Percentiles rank a stretch among this genome's conserved stretches.
phyloP scores from a whole-genome alignment of 2,329 filamentous ascomycete species.

The Microdochium nivale region DNA sequence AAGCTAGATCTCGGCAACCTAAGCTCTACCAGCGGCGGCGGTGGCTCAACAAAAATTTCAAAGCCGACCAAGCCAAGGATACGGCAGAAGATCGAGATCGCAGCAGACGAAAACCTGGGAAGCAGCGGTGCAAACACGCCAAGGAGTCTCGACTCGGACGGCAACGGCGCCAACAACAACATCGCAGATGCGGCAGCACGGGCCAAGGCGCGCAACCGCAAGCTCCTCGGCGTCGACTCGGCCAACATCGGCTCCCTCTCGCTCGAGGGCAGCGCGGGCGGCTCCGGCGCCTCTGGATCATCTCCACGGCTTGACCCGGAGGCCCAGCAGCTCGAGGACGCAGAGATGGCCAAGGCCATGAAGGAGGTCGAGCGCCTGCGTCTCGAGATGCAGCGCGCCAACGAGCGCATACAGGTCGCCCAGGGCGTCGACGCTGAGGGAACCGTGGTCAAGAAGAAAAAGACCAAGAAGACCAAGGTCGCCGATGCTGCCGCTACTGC shows the following conservation, averaged over 20 bases:
- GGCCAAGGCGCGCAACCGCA: constrained; percentile 44
- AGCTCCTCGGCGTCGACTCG: constrained; percentile 78
- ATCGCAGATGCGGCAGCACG: constrained; percentile 37
- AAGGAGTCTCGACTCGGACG: constrained; percentile 43
- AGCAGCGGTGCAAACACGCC: constrained; percentile 26
- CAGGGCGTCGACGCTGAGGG: constrained; percentile 60
- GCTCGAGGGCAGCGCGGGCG: constrained; percentile 44
- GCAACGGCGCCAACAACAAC: constrained; percentile 29
- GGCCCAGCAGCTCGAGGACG: constrained; percentile 65
- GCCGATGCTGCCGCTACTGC: constrained; percentile 14
- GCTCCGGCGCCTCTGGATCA: constrained; percentile 18
- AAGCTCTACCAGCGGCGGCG: constrained; percentile 17
- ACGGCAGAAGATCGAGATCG: constrained; percentile 57
- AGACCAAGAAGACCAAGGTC: constrained; percentile 48
- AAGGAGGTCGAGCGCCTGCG: constrained; percentile 79
- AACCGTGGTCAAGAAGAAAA: constrained; percentile 58
- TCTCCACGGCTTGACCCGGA: constrained; percentile 41
- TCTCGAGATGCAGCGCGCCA: constrained; percentile 80
- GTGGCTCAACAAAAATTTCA: constrained; percentile 16
- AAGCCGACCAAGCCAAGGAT: constrained; percentile 27
- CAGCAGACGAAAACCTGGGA: constrained; percentile 63
- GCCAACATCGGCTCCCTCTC: constrained; percentile 68
- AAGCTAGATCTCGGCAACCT: constrained; percentile 68
- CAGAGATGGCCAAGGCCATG: constrained; percentile 82
- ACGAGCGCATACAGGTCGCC: constrained; percentile 64